A percentile compares a stretch with the other conserved stretches of the same genome.
Evolutionary conservation across 2,329 filamentous ascomycete genomes (phyloP).

Genomic region (Beauveria asiatica): DNA sequence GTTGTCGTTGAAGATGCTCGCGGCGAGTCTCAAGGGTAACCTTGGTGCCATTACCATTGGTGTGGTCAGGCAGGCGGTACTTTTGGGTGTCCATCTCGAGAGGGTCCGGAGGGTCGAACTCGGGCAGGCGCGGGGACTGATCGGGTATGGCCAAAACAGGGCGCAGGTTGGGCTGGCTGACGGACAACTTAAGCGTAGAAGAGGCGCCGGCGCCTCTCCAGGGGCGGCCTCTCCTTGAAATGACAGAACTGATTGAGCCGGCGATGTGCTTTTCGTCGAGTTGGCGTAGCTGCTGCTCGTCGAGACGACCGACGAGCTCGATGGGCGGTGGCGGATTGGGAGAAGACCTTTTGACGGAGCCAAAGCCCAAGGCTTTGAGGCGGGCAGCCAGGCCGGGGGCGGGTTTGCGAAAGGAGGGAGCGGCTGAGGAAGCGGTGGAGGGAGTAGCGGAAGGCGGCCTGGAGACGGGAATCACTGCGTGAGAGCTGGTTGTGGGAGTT

Average conservation of each 20-base stretch:
- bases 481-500: neutral
- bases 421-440: constrained; percentile 16
- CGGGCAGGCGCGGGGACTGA: constrained; percentile 35
- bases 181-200: constrained; percentile 17
- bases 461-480: neutral
- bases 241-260: constrained; percentile 37
- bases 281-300: constrained; percentile 60
- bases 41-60: constrained; percentile 59
- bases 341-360: constrained; percentile 31
- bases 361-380: constrained; percentile 56
- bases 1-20: constrained; percentile 47
- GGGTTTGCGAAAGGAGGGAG: constrained; percentile 40
- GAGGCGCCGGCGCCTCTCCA: constrained; percentile 57
- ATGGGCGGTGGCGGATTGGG: constrained; percentile 18
- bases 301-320: constrained; percentile 56
- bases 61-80: constrained; percentile 64
- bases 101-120: constrained; percentile 41
- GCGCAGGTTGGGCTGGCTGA: constrained; percentile 17
- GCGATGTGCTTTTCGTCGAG: constrained; percentile 60
- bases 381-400: constrained; percentile 57
- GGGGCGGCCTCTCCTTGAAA: constrained; percentile 59
- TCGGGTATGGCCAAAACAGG: constrained; percentile 18
- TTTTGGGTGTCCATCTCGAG: constrained; percentile 65
- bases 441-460: neutral
- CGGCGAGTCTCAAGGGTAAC: constrained; percentile 47